Base-by-base conservation (phyloP, 441 rosid genomes). In the Viola pubescens region DNA sequence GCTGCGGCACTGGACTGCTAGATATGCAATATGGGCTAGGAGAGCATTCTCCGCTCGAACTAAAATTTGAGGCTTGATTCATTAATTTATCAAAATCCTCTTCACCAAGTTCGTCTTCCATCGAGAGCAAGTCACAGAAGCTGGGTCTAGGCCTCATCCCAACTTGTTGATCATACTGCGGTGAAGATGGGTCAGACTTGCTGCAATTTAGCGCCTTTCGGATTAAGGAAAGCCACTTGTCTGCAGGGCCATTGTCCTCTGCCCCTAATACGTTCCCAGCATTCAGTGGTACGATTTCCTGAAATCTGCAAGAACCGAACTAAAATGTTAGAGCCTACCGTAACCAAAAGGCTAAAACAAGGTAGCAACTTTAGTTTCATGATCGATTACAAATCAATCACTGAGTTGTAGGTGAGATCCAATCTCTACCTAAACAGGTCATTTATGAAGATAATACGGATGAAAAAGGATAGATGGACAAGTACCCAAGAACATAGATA, bases 401-500 rank as follows among this genome's bases (percentile, higher is more conserved):
- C 3, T 26, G 34, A 26, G 2, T 26, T 26, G 34, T 26, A 2
- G 2, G 34, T 26, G 34, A 26, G 34, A 26, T 26, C 34, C 34
- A 26, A 26, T 26, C 34, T 26, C 34, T 26, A 26, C 34, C 1
- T 26, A 26, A 26, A 26, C 34, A 26, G 0, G 34, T 26, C 34
- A 26, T 26, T 26, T 26, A 26, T 2, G 34, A 26, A 2, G 3
- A 26, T 26, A 26, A 26, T 26, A 26, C 34, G 3, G 34, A 26
- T 1, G 34, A 26, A 39, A 12, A 50, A 7, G 19, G 38, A 38
- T 7, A 37, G 9, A 19, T 0, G 9, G 40, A 7, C 16, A 14
- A 12, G 49, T 82, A 91, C 98, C 98, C 98, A 34, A 91, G 79
- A 69, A 89, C 98, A 67, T 89, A 89, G 58, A 94, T 82, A 56